Evolutionary conservation across 306 rosid species (phyloP).

Genomic region (Oxytropis ochrocephala): DNA sequence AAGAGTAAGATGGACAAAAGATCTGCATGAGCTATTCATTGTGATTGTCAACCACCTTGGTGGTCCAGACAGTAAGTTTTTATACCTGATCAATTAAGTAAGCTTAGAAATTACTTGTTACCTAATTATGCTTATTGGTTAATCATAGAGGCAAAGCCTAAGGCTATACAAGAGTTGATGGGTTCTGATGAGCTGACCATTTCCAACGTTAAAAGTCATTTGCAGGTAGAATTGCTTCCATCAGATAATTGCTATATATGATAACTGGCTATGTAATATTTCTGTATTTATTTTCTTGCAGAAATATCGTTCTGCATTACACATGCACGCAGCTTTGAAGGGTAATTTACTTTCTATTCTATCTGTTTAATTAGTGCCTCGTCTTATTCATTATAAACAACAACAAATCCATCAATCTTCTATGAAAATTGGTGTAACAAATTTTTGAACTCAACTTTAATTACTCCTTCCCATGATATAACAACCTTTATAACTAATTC

Average conservation of each 20-base stretch:
- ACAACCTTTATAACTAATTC: too few species aligned
- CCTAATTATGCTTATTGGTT: background rate
- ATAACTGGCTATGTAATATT: background rate
- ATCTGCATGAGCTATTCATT: conserved; percentile 27
- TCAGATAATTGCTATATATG: background rate
- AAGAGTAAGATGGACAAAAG: conserved; percentile 28
- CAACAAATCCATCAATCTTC: background rate
- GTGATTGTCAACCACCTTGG: conserved; percentile 20
- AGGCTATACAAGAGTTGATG: background rate
- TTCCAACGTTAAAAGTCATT: background rate
- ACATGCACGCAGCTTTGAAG: background rate
- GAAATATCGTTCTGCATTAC: background rate
- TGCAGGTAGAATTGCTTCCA: background rate
- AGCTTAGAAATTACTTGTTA: background rate
- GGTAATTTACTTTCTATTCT: background rate
- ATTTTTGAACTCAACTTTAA: too few species aligned
- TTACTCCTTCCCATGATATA: too few species aligned
- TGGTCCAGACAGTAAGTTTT: conserved; percentile 27
- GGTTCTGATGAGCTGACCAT: background rate
- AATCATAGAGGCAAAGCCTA: conserved; percentile 2
- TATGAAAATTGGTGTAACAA: too few species aligned
- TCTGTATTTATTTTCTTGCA: background rate
- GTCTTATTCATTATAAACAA: background rate
- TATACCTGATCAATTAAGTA: background rate
- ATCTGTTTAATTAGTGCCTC: too few species aligned